These are phyloP conservation scores for Tuber microsphaerosporum DNA, from an alignment of 495 filamentous ascomycete species.

Conservation along the genomic window DNA sequence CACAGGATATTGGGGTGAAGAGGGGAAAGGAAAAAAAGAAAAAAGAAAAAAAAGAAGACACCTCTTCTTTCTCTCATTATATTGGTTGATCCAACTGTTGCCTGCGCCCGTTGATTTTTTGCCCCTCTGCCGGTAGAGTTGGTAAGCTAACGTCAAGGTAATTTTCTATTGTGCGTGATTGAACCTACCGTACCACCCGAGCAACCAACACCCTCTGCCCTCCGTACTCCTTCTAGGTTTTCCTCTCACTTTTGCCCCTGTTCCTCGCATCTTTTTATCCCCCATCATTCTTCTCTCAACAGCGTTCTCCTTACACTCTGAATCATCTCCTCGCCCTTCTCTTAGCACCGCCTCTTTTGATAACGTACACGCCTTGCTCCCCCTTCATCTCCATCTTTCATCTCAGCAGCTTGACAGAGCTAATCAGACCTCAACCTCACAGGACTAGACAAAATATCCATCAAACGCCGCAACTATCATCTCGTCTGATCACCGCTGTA, in stretches of 20 bases:
- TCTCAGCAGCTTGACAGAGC: background rate
- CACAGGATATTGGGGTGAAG: background rate
- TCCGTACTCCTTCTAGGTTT: background rate
- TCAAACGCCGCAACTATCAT: slow-evolving; percentile 1
- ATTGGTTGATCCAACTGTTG: background rate
- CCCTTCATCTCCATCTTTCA: background rate
- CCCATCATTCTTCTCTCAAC: background rate
- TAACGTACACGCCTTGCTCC: background rate
- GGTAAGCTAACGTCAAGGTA: slow-evolving; percentile 1
- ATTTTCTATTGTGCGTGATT: background rate
- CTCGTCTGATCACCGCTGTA: background rate
- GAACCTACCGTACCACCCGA: background rate
- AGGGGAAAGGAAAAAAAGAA: background rate
- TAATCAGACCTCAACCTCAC: background rate
- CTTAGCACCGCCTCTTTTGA: background rate
- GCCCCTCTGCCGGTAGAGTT: background rate
- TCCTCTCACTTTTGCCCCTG: background rate
- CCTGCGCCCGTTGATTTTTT: background rate
- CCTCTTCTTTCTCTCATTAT: background rate
- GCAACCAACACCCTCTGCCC: background rate
- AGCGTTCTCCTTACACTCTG: background rate
- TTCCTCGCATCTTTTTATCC: background rate
- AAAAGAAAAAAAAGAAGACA: background rate
- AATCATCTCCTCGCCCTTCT: background rate
- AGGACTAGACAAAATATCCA: background rate